A percentile compares a stretch with the other conserved stretches of the same genome.
These are phyloP conservation scores for Neonectria coccinea DNA, from an alignment of 2,329 filamentous ascomycete species.

Conservation along the genomic window DNA sequence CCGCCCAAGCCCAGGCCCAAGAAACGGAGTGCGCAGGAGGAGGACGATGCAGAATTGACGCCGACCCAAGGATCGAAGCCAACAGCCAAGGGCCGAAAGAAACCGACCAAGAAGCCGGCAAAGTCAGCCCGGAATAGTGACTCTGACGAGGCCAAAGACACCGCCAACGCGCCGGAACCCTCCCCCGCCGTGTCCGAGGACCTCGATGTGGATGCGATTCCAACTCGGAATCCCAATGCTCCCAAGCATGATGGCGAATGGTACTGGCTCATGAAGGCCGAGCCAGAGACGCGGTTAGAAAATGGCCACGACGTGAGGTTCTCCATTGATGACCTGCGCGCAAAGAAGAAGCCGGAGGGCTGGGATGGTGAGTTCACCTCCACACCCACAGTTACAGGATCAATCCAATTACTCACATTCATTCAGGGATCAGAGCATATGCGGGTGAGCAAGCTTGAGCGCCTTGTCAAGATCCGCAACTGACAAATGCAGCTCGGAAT, in stretches of 20 bases:
- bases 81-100: slow-evolving; percentile 9
- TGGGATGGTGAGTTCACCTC: slow-evolving; percentile 79
- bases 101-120: slow-evolving; percentile 14
- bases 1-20: slow-evolving; percentile 1
- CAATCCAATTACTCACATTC: slow-evolving; percentile 21
- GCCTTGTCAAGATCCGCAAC: fast-evolving
- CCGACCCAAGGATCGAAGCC: background rate
- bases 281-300: slow-evolving; percentile 87
- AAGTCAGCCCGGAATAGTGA: background rate
- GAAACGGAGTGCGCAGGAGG: background rate
- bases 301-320: slow-evolving; percentile 92
- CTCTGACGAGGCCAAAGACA: background rate
- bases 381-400: too few species aligned
- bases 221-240: slow-evolving; percentile 53
- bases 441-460: slow-evolving; percentile 49
- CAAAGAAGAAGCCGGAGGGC: slow-evolving; percentile 80
- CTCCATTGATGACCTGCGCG: slow-evolving; percentile 89
- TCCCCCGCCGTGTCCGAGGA: slow-evolving; percentile 42
- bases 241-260: slow-evolving; percentile 56
- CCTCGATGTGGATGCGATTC: slow-evolving; percentile 50
- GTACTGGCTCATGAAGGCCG: slow-evolving; percentile 88
- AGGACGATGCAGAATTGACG: background rate
- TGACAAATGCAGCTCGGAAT: slow-evolving; percentile 72
- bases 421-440: slow-evolving; percentile 62
- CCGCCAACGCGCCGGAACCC: background rate